These are phyloP conservation scores for Adansonia madagascariensis DNA, from an alignment of 441 rosid species.

Conservation along the genomic window DNA sequence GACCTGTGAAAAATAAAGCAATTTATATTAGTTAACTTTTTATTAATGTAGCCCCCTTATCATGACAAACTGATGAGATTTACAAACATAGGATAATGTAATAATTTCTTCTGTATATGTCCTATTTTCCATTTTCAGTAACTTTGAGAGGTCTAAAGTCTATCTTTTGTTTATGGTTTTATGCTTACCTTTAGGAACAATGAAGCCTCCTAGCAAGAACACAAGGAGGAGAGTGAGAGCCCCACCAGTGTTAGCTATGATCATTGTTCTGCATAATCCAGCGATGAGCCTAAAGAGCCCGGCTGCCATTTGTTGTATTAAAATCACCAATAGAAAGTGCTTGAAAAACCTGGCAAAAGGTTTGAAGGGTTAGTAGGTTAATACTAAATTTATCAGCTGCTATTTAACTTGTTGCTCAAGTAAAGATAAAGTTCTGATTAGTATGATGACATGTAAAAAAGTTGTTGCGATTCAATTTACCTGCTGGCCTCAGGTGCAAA, in stretches of 20 bases:
- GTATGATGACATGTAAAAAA: neutral
- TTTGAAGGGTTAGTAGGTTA: neutral
- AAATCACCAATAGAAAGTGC: constrained; percentile 58
- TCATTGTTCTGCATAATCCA: constrained; percentile 77
- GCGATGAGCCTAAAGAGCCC: constrained; percentile 72
- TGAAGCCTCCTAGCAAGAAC: constrained; percentile 84
- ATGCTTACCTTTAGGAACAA: constrained; percentile 62
- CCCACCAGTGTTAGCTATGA: constrained; percentile 78
- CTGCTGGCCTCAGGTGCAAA: constrained; percentile 78
- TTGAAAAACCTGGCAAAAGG: constrained; percentile 68
- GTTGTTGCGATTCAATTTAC: constrained; percentile 35
- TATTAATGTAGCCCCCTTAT: constrained; percentile 20
- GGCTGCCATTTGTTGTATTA: constrained; percentile 84
- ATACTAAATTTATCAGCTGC: neutral
- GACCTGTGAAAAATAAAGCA: constrained; percentile 38
- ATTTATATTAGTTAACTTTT: constrained; percentile 2
- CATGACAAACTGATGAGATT: neutral
- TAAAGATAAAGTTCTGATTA: neutral
- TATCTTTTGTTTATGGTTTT: neutral
- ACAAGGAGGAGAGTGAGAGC: constrained; percentile 56
- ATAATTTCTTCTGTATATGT: too few species aligned
- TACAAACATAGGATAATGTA: too few species aligned
- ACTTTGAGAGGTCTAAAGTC: neutral
- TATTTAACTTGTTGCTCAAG: constrained; percentile 17
- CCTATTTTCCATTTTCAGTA: neutral